phyloP scores from a whole-genome alignment of 257 asterid species.

The Salvia splendens region DNA sequence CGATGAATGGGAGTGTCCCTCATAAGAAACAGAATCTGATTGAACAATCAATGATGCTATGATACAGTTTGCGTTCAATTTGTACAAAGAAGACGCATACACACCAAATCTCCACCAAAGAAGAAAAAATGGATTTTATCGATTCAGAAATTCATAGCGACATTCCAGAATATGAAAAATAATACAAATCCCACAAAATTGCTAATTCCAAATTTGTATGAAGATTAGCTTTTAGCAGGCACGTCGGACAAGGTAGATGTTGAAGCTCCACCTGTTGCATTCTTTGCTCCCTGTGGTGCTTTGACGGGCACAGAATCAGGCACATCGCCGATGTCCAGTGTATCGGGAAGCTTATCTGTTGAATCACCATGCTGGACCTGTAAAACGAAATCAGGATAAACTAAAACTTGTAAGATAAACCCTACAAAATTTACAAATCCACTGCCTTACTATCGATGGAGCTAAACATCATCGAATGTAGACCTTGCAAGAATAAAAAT shows the following conservation, averaged over 20 bases:
- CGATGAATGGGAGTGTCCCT: too few relatives aligned
- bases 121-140: neutral
- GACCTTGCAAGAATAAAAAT: neutral
- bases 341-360: constrained; percentile 71
- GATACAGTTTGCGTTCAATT: constrained; percentile 18
- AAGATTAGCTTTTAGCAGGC: constrained; percentile 39
- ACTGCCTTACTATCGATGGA: neutral
- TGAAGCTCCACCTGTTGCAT: constrained; percentile 46
- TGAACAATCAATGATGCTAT: constrained; percentile 5
- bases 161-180: constrained; percentile 4
- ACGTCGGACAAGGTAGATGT: constrained; percentile 50
- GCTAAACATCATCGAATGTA: constrained; percentile 3
- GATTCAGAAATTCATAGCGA: constrained; percentile 19
- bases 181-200: constrained; percentile 1
- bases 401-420: neutral
- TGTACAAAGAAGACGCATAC: constrained; percentile 21
- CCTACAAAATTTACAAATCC: constrained; percentile 5
- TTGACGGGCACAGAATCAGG: constrained; percentile 45
- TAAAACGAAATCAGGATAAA: neutral
- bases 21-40: neutral
- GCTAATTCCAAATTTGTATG: constrained; percentile 3
- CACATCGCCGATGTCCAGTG: constrained; percentile 85
- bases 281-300: constrained; percentile 40
- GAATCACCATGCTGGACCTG: constrained; percentile 50
- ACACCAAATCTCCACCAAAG: too few relatives aligned